Base-by-base conservation (phyloP, 306 rosid genomes). In the Ochetophila trinervis region DNA sequence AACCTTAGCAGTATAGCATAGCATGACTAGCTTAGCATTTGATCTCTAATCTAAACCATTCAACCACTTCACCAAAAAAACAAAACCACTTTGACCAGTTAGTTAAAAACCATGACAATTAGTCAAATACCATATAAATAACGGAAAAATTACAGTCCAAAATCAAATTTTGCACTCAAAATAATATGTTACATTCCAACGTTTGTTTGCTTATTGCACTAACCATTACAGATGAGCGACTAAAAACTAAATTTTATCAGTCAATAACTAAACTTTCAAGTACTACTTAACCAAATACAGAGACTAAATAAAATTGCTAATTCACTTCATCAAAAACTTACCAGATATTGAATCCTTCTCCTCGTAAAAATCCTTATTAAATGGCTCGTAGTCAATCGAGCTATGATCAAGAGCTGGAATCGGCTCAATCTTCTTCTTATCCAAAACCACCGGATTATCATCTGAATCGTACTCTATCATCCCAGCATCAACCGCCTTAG, bases 401-500 rank as follows among this genome's bases (percentile, higher is more conserved):
- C 85, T 74, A 66, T 93, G 99, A 77, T 93, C 99, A 5, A 93
- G 86, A 67, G 97, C 71, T 23, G 90, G 85, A 74, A 93, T 90
- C 9, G 96, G 88, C 69, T 93, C 99, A 68, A 93, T 93, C 67
- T 85, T 88, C 88, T 78, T 93, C 86, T 81, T 90, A 52, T 93
- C 99, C 9, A 82, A 0, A 67, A 93, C 80, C 23, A 89, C 53
- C 32, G 92, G 89, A 74, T 93, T 93, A 74, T 93, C 99, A 54
- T 93, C 99, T 6, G 97, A 87, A 75, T 93, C 97, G 57, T 93
- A 93, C 79, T 93, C 99, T 17, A 93, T 0, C 91, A 84, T 34
- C 52, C 97, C 99, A 9, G 97, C 99, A 52, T 93, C 99, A 3
- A 93, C 88, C 5, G 96, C 97, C 73, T 93, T 93, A 0, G 99